A percentile compares a stretch with the other conserved stretches of the same genome.
These are phyloP conservation scores for Verticillium albo-atrum DNA, from an alignment of 2,329 filamentous ascomycete genomes.

Conservation along the genomic window DNA sequence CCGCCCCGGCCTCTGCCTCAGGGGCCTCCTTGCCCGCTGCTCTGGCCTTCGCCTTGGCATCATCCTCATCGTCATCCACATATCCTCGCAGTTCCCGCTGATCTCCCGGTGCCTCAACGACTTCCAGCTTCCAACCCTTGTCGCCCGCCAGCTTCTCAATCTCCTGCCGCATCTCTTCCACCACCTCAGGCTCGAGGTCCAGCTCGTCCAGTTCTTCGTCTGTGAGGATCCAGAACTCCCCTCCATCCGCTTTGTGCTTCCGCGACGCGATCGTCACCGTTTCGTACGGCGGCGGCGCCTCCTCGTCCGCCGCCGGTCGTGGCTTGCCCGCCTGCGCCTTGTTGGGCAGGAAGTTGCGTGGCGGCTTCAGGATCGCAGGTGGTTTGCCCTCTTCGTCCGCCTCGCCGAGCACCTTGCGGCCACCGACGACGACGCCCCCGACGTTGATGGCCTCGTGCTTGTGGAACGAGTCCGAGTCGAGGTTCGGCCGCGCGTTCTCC, in stretches of 20 bases:
- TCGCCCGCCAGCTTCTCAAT: conserved; percentile 66
- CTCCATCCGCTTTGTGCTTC: conserved; percentile 51
- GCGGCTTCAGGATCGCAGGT: conserved; percentile 38
- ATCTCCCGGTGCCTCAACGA: conserved; percentile 64
- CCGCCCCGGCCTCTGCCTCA: conserved; percentile 15
- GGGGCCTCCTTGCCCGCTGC: conserved; percentile 15
- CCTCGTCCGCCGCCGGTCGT: conserved; percentile 12
- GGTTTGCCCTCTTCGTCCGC: conserved; percentile 43
- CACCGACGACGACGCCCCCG: conserved; percentile 51
- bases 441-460: conserved; percentile 32
- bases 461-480: conserved; percentile 7
- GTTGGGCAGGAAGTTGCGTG: conserved; percentile 32
- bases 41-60: conserved; percentile 14
- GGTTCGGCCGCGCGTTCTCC: conserved; percentile 1
- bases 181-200: conserved; percentile 59
- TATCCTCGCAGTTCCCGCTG: conserved; percentile 64
- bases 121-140: conserved; percentile 74
- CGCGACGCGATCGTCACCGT: conserved; percentile 41
- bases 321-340: conserved; percentile 8
- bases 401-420: conserved; percentile 40
- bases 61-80: conserved; percentile 53
- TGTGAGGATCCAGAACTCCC: conserved; percentile 55
- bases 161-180: conserved; percentile 66
- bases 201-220: conserved; percentile 65
- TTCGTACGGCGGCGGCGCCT: conserved; percentile 4